A percentile compares a stretch with the other conserved stretches of the same genome.
phyloP scores from a whole-genome alignment of 768 basidiomycete species.

The Termitomyces sp. region DNA sequence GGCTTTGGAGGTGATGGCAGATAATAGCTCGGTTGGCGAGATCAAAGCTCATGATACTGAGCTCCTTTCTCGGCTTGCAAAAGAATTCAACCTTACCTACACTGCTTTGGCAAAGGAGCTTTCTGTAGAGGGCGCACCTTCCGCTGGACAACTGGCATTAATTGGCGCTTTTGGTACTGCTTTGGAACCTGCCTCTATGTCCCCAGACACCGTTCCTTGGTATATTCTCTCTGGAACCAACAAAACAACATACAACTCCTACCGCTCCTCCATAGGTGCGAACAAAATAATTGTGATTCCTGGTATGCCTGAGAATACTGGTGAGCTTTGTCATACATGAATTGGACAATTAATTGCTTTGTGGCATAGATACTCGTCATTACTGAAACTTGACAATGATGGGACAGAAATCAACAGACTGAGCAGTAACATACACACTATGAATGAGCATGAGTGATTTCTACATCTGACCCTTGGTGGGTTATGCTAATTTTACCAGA shows the following conservation, averaged over 20 bases:
- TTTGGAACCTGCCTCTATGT: slow-evolving; percentile 57
- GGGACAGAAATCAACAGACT: slow-evolving; percentile 24
- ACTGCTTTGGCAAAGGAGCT: slow-evolving; percentile 46
- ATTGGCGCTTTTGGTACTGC: slow-evolving; percentile 42
- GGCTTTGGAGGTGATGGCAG: neutral
- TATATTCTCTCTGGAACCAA: slow-evolving; percentile 57
- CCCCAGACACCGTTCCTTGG: slow-evolving; percentile 38
- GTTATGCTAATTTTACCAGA: slow-evolving; percentile 24
- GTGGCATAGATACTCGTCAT: slow-evolving; percentile 43
- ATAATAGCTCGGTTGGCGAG: slow-evolving; percentile 41
- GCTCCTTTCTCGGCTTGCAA: too few species aligned
- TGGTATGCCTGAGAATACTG: slow-evolving; percentile 57
- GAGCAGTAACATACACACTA: too few species aligned
- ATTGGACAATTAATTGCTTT: neutral
- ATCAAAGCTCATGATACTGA: too few species aligned
- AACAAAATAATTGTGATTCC: slow-evolving; percentile 42
- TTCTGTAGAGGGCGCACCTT: too few species aligned
- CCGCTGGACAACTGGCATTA: slow-evolving; percentile 40
- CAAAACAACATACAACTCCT: slow-evolving; percentile 51
- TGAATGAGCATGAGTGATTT: slow-evolving; percentile 55
- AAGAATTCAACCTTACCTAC: slow-evolving; percentile 53
- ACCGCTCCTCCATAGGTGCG: slow-evolving; percentile 27
- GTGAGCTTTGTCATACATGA: too few species aligned
- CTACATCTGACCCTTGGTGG: slow-evolving; percentile 7
- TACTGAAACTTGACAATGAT: slow-evolving; percentile 48